Evolutionary conservation across 2,329 filamentous ascomycete genomes (phyloP), one percentile per base, ranked within the genome.

Genomic region (Trichoderma polysporum): DNA sequence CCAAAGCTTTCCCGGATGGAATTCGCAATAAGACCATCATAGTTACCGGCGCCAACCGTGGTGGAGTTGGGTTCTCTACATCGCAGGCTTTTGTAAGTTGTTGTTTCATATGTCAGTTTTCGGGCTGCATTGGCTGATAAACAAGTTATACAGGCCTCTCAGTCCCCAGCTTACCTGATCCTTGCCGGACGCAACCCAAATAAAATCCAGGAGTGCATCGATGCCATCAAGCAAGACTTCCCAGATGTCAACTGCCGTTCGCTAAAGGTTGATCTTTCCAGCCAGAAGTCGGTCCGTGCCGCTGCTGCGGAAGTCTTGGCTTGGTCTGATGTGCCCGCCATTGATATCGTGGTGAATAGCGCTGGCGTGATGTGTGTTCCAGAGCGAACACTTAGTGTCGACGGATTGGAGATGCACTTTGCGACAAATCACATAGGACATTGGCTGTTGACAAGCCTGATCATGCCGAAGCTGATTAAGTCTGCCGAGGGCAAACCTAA

Each of bases 301-400:
- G 78, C 80, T 0, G 80, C 80, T 3, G 71, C 68, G 3, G 70
- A 74, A 8, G 70, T 81, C 4, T 76, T 76, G 13, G 49, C 54
- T 1, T 75, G 74, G 70, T 59, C 49, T 4, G 74, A 76, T 4
- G 69, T 76, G 5, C 74, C 69, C 70, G 70, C 68, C 19, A 71
- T 82, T 12, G 75, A 81, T 66, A 71, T 79, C 6, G 33, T 81
- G 15, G 73, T 81, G 56, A 81, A 81, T 68, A 79, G 76, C 66
- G 79, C 79, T 2, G 79, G 77, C 10, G 72, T 81, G 47, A 80
- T 79, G 77, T 74, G 72, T 4, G 47, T 76, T 5, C 69, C 68
- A 9, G 78, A 78, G 66, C 71, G 72, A 9, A 75, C 69, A 22
- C 61, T 73, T 6, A 75, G 73, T 1, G 69, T 72, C 8, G 79